Conservation (phyloP, 1,284 basidiomycete species). For the Neotropicomus parvogracilis region DNA sequence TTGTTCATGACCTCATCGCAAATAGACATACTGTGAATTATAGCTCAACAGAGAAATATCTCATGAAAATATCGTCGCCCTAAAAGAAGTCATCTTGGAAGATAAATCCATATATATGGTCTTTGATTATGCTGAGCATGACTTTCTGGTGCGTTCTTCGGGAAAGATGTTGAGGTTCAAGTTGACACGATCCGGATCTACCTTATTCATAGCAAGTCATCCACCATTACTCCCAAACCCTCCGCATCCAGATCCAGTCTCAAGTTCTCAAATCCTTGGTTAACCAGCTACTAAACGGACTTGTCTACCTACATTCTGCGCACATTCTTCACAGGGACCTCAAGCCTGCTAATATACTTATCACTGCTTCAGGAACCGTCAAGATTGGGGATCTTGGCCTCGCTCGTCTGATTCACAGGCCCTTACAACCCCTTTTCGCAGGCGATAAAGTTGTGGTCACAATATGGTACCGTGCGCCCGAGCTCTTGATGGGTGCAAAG, state of each 20-base stretch:
- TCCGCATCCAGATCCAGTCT: conserved; percentile 71
- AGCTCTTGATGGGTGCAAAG: conserved; percentile 90
- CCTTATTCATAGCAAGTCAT: conserved; percentile 79
- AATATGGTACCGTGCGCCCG: conserved; percentile 98
- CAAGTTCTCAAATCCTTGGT: conserved; percentile 89
- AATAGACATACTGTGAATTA: background rate
- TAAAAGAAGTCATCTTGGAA: conserved; percentile 94
- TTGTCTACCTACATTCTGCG: conserved; percentile 91
- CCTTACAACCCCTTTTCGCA: conserved; percentile 79
- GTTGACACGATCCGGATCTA: background rate
- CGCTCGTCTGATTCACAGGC: conserved; percentile 83
- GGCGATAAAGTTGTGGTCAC: conserved; percentile 99
- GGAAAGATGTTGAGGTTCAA: background rate
- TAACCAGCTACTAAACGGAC: conserved; percentile 94
- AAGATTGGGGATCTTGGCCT: conserved; percentile 98
- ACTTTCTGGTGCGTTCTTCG: conserved; percentile 73
- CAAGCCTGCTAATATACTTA: conserved; percentile 98
- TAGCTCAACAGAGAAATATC: conserved; percentile 92
- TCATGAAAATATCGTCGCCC: conserved; percentile 88
- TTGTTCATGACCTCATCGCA: background rate
- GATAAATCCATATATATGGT: conserved; percentile 99
- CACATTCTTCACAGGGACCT: conserved; percentile 96
- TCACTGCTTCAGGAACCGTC: conserved; percentile 84
- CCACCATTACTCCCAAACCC: conserved; percentile 90
- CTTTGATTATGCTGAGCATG: conserved; percentile 98